phyloP scores from a whole-genome alignment of 1,139 yeast genomes.

The Kodamaea anthophila region DNA sequence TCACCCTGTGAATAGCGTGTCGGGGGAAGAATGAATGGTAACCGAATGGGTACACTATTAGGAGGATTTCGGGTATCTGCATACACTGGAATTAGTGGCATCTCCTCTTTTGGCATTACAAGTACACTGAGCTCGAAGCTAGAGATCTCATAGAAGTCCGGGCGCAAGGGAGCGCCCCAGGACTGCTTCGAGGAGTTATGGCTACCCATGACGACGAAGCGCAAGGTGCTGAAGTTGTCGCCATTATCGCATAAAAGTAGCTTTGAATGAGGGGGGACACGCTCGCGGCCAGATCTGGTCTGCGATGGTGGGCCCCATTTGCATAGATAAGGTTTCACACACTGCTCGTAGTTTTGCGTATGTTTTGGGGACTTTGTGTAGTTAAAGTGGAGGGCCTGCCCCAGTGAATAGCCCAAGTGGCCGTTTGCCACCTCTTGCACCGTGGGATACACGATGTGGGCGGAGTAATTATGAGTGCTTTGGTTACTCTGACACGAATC shows the following conservation, averaged over 20 bases:
- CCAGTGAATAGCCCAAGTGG: slow-evolving; percentile 41
- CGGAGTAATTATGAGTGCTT: slow-evolving; percentile 26
- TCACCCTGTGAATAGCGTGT: slow-evolving; percentile 32
- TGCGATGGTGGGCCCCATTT: slow-evolving; percentile 19
- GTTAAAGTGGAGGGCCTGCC: slow-evolving; percentile 52
- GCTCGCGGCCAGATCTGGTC: slow-evolving; percentile 32
- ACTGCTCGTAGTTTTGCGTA: slow-evolving; percentile 24
- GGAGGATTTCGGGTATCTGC: background rate
- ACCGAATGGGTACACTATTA: slow-evolving; percentile 28
- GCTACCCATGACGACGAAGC: slow-evolving; percentile 64
- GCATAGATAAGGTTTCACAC: slow-evolving; percentile 28
- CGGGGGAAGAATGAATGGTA: slow-evolving; percentile 55
- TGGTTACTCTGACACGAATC: slow-evolving; percentile 22
- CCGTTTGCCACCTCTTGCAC: slow-evolving; percentile 40
- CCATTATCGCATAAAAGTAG: slow-evolving; percentile 38
- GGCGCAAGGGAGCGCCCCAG: slow-evolving; percentile 44
- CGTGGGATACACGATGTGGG: slow-evolving; percentile 52
- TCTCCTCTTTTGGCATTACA: slow-evolving; percentile 14
- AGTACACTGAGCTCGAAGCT: slow-evolving; percentile 56
- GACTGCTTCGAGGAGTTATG: slow-evolving; percentile 64
- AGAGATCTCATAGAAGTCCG: slow-evolving; percentile 20
- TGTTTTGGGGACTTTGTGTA: slow-evolving; percentile 18
- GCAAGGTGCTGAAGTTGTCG: slow-evolving; percentile 43
- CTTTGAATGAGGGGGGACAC: slow-evolving; percentile 36
- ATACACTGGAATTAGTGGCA: slow-evolving; percentile 30